These are phyloP conservation scores for Ganoderma leucocontextum DNA, from an alignment of 1,284 basidiomycete species.

Conservation along the genomic window DNA sequence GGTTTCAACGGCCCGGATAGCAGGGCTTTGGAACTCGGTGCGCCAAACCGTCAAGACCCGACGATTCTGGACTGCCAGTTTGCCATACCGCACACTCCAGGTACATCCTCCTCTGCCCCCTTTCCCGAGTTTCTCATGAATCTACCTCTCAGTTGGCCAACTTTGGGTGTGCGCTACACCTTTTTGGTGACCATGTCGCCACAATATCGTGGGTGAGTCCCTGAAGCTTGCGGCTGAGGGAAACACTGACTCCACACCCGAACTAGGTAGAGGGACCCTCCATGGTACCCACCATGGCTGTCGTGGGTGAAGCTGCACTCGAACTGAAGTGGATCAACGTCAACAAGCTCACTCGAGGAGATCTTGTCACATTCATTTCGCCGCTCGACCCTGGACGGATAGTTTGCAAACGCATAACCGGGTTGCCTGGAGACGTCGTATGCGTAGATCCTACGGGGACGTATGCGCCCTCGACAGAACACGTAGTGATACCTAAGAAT, in stretches of 20 bases:
- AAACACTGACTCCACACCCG: background rate
- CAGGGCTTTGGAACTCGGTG: background rate
- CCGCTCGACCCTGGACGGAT: conserved; percentile 75
- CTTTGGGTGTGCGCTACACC: conserved; percentile 59
- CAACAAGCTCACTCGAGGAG: conserved; percentile 71
- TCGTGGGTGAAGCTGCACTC: conserved; percentile 65
- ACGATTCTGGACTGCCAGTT: background rate
- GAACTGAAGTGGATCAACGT: conserved; percentile 70
- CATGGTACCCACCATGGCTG: conserved; percentile 86
- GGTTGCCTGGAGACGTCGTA: conserved; percentile 89
- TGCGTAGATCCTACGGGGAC: conserved; percentile 87
- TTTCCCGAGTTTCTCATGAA: background rate
- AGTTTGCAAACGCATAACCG: conserved; percentile 93
- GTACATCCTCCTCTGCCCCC: background rate
- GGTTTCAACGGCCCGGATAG: background rate
- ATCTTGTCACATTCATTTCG: conserved; percentile 82
- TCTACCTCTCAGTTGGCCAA: conserved; percentile 44
- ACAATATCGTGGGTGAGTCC: conserved; percentile 57
- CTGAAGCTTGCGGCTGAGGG: background rate
- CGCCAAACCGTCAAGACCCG: background rate
- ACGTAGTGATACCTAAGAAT: conserved; percentile 80
- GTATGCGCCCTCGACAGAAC: conserved; percentile 67
- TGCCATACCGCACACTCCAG: conserved; percentile 17
- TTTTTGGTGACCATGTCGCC: conserved; percentile 68
- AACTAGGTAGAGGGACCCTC: conserved; percentile 72